phyloP scores from a whole-genome alignment of 345 rosid genomes.

The Arabis hirsuta region DNA sequence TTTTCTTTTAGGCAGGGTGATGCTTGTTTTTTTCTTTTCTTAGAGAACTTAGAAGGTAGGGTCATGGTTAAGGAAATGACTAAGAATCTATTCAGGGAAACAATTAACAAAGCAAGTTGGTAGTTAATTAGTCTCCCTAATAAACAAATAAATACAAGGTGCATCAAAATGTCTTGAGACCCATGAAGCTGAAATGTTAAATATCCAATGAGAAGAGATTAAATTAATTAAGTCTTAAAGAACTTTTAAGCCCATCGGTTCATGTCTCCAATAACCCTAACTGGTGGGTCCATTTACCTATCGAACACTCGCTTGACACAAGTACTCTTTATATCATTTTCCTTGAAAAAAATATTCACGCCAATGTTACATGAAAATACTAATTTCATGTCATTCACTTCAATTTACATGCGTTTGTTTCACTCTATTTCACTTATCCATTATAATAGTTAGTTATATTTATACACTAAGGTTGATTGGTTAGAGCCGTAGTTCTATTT shows the following conservation, averaged over 20 bases:
- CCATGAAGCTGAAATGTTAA: slow-evolving; percentile 22
- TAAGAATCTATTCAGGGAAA: slow-evolving; percentile 16
- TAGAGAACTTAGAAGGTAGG: slow-evolving; percentile 20
- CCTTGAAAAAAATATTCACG: slow-evolving; percentile 1
- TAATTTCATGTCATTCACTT: slow-evolving; percentile 16
- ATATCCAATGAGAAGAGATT: slow-evolving; percentile 39
- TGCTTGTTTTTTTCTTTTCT: not conserved
- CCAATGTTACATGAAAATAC: slow-evolving; percentile 12
- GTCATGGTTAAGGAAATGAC: slow-evolving; percentile 20
- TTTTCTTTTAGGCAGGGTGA: slow-evolving; percentile 18
- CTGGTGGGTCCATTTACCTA: slow-evolving; percentile 42
- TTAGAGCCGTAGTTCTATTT: not conserved
- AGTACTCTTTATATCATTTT: slow-evolving; percentile 30
- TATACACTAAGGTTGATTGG: not conserved
- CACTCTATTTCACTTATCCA: slow-evolving; percentile 18
- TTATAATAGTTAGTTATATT: not conserved
- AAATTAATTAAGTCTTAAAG: slow-evolving; percentile 34
- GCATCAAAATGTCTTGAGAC: slow-evolving; percentile 35
- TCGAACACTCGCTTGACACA: slow-evolving; percentile 30
- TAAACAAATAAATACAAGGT: slow-evolving; percentile 12
- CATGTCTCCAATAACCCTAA: slow-evolving; percentile 37
- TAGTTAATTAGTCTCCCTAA: slow-evolving; percentile 19
- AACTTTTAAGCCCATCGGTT: slow-evolving; percentile 48
- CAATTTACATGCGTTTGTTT: not conserved
- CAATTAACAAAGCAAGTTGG: slow-evolving; percentile 29